A percentile compares a stretch with the other conserved stretches of the same genome.
phyloP scores from a whole-genome alignment of 148 eudicot genomes.

The Chenopodium formosanum region DNA sequence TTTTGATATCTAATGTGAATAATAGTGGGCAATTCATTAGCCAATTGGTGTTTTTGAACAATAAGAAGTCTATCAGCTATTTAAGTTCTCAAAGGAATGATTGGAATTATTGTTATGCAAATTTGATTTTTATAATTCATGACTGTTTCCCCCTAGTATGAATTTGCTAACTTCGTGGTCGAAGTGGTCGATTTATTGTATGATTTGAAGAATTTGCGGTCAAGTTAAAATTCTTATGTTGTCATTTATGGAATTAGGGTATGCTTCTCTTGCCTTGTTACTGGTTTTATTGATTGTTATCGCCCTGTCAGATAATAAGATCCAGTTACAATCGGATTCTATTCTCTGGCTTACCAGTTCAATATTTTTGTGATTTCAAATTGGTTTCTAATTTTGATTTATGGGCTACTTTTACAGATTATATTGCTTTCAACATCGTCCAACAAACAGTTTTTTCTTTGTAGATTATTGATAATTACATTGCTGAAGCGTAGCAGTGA shows the following conservation, averaged over 20 bases:
- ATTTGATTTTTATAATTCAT: background rate
- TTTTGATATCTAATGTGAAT: background rate
- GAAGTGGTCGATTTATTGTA: background rate
- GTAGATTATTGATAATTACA: background rate
- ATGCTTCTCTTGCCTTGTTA: no score
- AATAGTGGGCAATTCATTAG: background rate
- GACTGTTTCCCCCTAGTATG: no score
- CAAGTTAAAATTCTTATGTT: background rate
- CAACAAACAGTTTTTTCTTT: background rate
- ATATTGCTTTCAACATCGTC: conserved; percentile 9
- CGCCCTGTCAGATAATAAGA: background rate
- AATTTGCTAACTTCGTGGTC: background rate
- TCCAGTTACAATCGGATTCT: no score
- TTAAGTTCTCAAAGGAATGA: background rate
- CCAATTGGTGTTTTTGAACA: background rate
- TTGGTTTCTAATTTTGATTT: no score
- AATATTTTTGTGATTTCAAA: background rate
- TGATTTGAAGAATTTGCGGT: background rate
- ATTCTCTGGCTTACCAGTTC: no score
- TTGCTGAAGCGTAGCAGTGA: conserved; percentile 12
- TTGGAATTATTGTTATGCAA: background rate
- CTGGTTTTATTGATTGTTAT: background rate
- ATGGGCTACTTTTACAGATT: background rate
- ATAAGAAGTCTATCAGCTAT: background rate
- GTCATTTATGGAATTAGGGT: background rate